phyloP scores from a whole-genome alignment of 176 grass and related monocot species.

The Triticum turgidum region DNA sequence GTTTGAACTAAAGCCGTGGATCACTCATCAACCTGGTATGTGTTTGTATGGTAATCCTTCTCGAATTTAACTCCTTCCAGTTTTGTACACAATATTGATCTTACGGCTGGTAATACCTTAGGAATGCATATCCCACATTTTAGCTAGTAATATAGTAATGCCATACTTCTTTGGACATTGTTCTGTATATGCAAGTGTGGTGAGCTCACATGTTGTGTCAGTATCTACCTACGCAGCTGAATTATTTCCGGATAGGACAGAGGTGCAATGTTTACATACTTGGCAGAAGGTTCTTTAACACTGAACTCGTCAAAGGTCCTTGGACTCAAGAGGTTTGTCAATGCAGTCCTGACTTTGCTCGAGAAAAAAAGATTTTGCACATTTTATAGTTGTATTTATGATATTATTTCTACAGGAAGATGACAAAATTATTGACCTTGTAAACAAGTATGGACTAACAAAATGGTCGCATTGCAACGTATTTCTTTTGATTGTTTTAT shows the following conservation, averaged over 20 bases:
- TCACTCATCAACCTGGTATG: too few relatives aligned
- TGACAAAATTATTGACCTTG: constrained; percentile 59
- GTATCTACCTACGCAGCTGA: constrained; percentile 49
- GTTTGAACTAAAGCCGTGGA: too few relatives aligned
- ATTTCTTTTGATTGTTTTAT: too few relatives aligned
- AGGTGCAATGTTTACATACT: too few relatives aligned
- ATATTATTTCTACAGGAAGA: constrained; percentile 33
- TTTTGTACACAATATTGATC: too few relatives aligned
- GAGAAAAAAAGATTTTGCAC: neutral
- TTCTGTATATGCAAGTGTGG: neutral
- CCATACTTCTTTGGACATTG: neutral
- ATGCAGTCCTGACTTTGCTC: constrained; percentile 16
- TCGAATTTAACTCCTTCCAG: too few relatives aligned
- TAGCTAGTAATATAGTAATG: neutral
- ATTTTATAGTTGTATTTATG: too few relatives aligned
- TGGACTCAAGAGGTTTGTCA: constrained; percentile 71
- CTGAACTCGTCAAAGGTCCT: too few relatives aligned
- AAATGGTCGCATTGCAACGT: too few relatives aligned
- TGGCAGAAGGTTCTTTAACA: too few relatives aligned
- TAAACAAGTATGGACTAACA: too few relatives aligned
- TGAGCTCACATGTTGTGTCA: constrained; percentile 26
- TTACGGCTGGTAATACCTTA: neutral
- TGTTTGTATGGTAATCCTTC: too few relatives aligned
- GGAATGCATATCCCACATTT: neutral
- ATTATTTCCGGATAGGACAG: constrained; percentile 13